Evolutionary conservation across 2,329 filamentous ascomycete species (phyloP).

Genomic region (Colletotrichum musicola): DNA sequence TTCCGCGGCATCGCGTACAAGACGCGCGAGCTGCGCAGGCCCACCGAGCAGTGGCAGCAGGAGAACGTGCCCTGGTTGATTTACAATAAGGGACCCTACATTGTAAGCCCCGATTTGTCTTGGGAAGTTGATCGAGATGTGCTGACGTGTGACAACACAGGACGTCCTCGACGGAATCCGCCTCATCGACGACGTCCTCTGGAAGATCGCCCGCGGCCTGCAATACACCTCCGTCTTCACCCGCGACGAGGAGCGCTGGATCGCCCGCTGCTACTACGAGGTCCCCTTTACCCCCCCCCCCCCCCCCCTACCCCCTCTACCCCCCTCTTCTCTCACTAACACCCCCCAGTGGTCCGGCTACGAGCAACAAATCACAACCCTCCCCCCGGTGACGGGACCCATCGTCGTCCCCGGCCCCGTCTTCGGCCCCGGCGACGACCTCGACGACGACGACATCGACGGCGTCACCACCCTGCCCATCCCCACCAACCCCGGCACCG

Average conservation of each 20-base stretch:
- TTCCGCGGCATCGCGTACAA: slow-evolving; percentile 28
- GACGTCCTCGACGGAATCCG: slow-evolving; percentile 36
- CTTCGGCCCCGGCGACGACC: neutral
- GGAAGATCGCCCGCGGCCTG: slow-evolving; percentile 8
- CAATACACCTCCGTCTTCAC: slow-evolving; percentile 19
- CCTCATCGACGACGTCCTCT: slow-evolving; percentile 29
- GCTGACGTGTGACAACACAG: neutral
- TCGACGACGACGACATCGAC: neutral
- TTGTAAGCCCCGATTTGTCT: neutral
- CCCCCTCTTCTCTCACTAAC: neutral
- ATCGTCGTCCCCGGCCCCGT: neutral
- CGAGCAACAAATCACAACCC: slow-evolving; percentile 9
- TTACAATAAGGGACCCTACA: slow-evolving; percentile 35
- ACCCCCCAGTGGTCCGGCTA: slow-evolving; percentile 18
- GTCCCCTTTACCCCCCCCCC: neutral
- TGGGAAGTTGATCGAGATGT: too few species aligned
- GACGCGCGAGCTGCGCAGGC: slow-evolving; percentile 16
- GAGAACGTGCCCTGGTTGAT: slow-evolving; percentile 39
- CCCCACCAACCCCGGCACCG: neutral
- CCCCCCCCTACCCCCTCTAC: too few species aligned
- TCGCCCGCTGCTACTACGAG: slow-evolving; percentile 24
- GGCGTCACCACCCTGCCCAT: neutral
- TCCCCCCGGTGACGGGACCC: neutral
- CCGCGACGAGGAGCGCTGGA: slow-evolving; percentile 22
- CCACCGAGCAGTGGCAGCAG: slow-evolving; percentile 19